Evolutionary conservation across 2,329 filamentous ascomycete species (phyloP).

Genomic region (Zymoseptoria brevis): DNA sequence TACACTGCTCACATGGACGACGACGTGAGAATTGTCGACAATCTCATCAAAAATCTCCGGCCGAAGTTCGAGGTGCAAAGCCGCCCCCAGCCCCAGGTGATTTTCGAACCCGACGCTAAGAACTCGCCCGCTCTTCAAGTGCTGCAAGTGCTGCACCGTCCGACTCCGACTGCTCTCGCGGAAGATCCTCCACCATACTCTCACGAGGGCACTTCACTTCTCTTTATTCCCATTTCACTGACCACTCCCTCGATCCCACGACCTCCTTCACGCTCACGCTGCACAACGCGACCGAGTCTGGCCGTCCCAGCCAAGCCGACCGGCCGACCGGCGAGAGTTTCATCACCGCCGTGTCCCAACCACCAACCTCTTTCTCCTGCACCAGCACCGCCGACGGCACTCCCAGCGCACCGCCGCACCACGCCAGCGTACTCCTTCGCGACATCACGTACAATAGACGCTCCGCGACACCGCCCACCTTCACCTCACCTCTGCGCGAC

Average conservation of each 20-base stretch:
- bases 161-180: background rate
- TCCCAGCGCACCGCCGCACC: background rate
- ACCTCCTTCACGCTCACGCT: background rate
- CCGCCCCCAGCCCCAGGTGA: background rate
- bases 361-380: background rate
- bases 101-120: background rate
- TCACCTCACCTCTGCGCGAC: background rate
- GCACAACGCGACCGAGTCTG: background rate
- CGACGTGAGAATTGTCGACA: background rate
- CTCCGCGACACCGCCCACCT: background rate
- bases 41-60: background rate
- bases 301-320: background rate
- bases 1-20: too few relatives aligned
- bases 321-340: background rate
- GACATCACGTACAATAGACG: background rate
- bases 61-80: background rate
- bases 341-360: background rate
- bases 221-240: background rate
- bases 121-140: background rate
- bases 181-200: background rate
- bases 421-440: background rate
- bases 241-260: background rate
- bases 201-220: background rate
- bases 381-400: background rate
- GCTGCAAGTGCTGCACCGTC: too few relatives aligned